A percentile compares a stretch with the other conserved stretches of the same genome.
phyloP scores from a whole-genome alignment of 2,329 filamentous ascomycete species.

The Fusarium neocosmosporiellum region DNA sequence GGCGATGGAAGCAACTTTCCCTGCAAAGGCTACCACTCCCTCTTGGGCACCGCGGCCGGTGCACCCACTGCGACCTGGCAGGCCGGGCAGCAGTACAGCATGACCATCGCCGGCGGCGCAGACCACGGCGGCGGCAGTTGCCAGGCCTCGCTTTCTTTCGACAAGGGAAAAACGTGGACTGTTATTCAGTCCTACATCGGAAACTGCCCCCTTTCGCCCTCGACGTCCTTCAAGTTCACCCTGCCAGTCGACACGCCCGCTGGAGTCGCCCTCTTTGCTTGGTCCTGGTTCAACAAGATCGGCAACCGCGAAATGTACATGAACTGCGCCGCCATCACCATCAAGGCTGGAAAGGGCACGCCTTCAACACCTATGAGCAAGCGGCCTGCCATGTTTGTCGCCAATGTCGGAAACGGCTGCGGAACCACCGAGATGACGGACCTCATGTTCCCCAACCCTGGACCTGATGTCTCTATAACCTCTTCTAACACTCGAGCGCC shows the following conservation, averaged over 20 bases:
- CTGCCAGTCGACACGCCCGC: slow-evolving; percentile 60
- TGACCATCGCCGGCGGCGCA: slow-evolving; percentile 71
- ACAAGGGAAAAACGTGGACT: slow-evolving; percentile 74
- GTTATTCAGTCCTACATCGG: slow-evolving; percentile 71
- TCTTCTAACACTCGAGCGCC: slow-evolving; percentile 45
- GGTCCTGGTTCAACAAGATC: slow-evolving; percentile 81
- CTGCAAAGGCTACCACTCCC: slow-evolving; percentile 73
- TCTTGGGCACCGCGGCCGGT: slow-evolving; percentile 60
- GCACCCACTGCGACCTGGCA: slow-evolving; percentile 68
- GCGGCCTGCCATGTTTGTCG: slow-evolving; percentile 76
- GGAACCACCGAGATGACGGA: slow-evolving; percentile 60
- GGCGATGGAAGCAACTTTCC: slow-evolving; percentile 74
- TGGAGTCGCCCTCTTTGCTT: slow-evolving; percentile 74
- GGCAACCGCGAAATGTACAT: slow-evolving; percentile 88
- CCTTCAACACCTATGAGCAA: slow-evolving; percentile 55
- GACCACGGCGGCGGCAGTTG: slow-evolving; percentile 78
- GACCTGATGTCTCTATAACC: slow-evolving; percentile 50
- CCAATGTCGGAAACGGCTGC: slow-evolving; percentile 67
- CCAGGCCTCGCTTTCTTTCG: slow-evolving; percentile 79
- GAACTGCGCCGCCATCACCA: slow-evolving; percentile 79
- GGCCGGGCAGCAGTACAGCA: slow-evolving; percentile 71
- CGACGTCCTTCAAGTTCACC: slow-evolving; percentile 70
- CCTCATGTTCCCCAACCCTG: slow-evolving; percentile 71
- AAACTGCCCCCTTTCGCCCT: slow-evolving; percentile 57
- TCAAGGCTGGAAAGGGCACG: slow-evolving; percentile 54